Conservation (phyloP, 768 basidiomycete species). For the Goffeauzyma gilvescens region DNA sequence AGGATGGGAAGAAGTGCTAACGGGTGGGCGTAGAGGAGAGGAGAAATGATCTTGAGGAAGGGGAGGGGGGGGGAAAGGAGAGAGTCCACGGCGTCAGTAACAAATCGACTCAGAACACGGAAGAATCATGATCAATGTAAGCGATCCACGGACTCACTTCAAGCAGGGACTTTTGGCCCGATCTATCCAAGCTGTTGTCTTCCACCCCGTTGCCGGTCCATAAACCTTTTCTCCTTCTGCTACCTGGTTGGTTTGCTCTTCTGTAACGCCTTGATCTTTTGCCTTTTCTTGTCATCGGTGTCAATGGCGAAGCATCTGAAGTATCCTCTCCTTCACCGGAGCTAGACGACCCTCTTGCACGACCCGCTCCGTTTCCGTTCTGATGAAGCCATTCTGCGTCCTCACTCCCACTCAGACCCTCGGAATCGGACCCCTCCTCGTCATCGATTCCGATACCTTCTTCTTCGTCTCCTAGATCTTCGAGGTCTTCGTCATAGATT, state of each 20-base stretch:
- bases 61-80: background rate
- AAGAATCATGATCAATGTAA: background rate
- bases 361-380: conserved; percentile 2
- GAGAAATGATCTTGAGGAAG: conserved; percentile 23
- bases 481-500: conserved; percentile 5
- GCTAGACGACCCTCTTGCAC: too few relatives aligned
- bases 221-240: conserved; percentile 5
- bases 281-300: too few relatives aligned
- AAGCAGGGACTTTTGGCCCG: conserved; percentile 2
- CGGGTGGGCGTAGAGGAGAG: conserved; percentile 27
- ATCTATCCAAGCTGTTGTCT: conserved; percentile 6
- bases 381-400: background rate
- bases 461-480: background rate
- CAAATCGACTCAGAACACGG: background rate
- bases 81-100: background rate
- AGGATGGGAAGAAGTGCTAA: conserved; percentile 25
- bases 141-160: too few relatives aligned
- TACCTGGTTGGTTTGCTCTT: too few relatives aligned
- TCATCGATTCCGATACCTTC: background rate
- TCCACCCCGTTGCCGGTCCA: conserved; percentile 14
- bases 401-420: background rate
- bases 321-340: too few relatives aligned
- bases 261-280: too few relatives aligned
- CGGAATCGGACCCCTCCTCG: background rate
- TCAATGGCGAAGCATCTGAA: too few relatives aligned